Base-by-base conservation (phyloP, 495 filamentous ascomycete genomes). In the Neurospora discreta region DNA sequence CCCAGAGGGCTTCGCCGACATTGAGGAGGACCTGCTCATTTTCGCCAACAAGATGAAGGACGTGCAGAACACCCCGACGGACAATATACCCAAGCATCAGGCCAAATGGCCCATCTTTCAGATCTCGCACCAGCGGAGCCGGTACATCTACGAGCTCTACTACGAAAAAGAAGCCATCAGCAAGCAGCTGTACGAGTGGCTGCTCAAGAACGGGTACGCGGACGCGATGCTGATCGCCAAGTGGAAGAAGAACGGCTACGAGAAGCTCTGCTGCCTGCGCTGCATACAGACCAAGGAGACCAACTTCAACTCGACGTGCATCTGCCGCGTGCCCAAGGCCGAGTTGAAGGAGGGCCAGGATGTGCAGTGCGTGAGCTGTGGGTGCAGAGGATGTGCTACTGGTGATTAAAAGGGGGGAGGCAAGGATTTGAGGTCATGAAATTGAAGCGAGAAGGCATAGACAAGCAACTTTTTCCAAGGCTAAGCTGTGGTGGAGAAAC, bases 191-290 rank as follows among this genome's bases (percentile, higher is more conserved):
- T 99, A 99, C 80, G 95, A 97, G 73, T 99, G 92, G 91, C 84
- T 98, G 76, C 85, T 98, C 65, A 99, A 99, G 87, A 97, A 98
- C 80, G 90, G 90, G 68, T 98, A 99, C 80, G 95, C 93, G 11
- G 95, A 99, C 84, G 88, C 91, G 23, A 94, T 91, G 80, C 83
- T 99, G 74, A 98, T 99, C 78, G 95, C 95, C 18, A 98, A 99
- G 83, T 99, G 95, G 95, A 99, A 99, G 87, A 99, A 98, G 83
- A 91, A 95, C 77, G 96, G 95, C 26, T 99, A 99, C 82, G 95
- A 98, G 83, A 98, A 98, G 90, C 82, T 99, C 9, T 99, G 95
- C 80, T 99, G 95, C 78, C 85, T 97, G 70, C 90, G 93, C 73
- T 99, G 95, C 81, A 93, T 99, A 70, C 95, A 99, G 80, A 98